Conservation (phyloP, 2,329 filamentous ascomycete genomes). For the Fonsecaea monophora region DNA sequence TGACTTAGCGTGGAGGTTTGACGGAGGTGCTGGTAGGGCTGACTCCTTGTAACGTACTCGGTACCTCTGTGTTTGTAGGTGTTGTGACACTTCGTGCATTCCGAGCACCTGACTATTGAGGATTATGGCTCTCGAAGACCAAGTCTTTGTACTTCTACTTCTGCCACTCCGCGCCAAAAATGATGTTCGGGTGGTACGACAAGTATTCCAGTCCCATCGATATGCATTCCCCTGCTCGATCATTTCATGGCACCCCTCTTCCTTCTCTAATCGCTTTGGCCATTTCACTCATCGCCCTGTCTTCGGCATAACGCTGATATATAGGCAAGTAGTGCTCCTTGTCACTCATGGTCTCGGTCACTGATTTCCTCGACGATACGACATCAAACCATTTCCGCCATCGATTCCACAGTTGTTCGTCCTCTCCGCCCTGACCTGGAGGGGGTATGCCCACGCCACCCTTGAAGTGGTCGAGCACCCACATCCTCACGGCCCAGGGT, state of each 20-base stretch:
- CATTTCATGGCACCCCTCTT: conserved; percentile 62
- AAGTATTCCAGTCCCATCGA: neutral
- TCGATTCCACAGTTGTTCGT: conserved; percentile 66
- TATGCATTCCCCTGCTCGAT: neutral
- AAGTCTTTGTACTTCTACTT: neutral
- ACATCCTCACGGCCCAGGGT: conserved; percentile 75
- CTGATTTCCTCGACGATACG: conserved; percentile 65
- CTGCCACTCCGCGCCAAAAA: neutral
- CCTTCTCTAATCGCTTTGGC: conserved; percentile 69
- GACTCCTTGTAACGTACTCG: too few relatives aligned
- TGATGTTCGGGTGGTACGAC: neutral
- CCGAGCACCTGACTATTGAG: neutral
- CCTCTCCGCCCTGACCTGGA: conserved; percentile 57
- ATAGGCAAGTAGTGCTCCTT: conserved; percentile 71
- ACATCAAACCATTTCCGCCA: conserved; percentile 71
- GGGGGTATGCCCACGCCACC: conserved; percentile 58
- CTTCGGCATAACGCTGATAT: conserved; percentile 72
- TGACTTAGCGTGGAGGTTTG: too few relatives aligned
- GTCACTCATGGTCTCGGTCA: conserved; percentile 72
- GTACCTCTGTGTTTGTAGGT: too few relatives aligned
- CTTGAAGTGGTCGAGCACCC: conserved; percentile 79
- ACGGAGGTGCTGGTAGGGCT: too few relatives aligned
- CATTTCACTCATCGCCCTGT: conserved; percentile 67
- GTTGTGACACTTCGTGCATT: neutral
- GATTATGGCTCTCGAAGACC: neutral